Base-by-base conservation (phyloP, 78 protist species). In the Dictyostelium brefeldianum region DNA sequence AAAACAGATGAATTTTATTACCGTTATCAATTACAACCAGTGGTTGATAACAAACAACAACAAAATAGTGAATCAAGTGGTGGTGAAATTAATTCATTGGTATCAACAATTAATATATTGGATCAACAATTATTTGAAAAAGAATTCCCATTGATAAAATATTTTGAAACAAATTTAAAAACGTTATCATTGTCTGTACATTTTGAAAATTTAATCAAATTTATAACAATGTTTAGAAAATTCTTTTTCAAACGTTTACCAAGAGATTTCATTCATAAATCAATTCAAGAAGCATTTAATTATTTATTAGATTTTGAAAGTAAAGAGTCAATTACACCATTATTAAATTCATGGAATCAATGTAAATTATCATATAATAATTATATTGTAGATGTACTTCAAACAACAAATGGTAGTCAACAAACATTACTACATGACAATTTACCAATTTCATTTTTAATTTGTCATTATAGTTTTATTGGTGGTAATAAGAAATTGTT, bases 261-360 rank as follows among this genome's bases (percentile, higher is more conserved):
- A 46, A 73, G 79, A 73, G 79, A 73, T 47, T 73, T 29, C n/a
- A 46, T 73, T 46, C 79, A 73, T n/a, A 36, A 47, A 73, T n/a
- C 79, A 20, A 73, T 73, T 43, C 56, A 46, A 73, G 79, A 73
- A 11, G 29, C 79, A n/a, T 73, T 73, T 46, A 31, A 73, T 46
- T 67, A 67, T 67, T n/a, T 73, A 46, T 47, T 73, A 73, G 79
- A 46, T 46, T 73, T 73, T n/a, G 79, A 73, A 73, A 73, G 59
- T 47, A 73, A 73, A 73, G 79, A 73, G 46, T 73, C 79, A n/a
- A 73, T 73, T 46, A n/a, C 18, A 46, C 51, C 79, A 6, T 47
- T 73, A n/a, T 31, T 73, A 36, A 46, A 46, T n/a, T 73, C 29
- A 43, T 73, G 79, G 79, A 46, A 73, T 31, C 57, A 73, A 46